Evolutionary conservation across 2,329 filamentous ascomycete species (phyloP).

Genomic region (Cordyceps sp.): DNA sequence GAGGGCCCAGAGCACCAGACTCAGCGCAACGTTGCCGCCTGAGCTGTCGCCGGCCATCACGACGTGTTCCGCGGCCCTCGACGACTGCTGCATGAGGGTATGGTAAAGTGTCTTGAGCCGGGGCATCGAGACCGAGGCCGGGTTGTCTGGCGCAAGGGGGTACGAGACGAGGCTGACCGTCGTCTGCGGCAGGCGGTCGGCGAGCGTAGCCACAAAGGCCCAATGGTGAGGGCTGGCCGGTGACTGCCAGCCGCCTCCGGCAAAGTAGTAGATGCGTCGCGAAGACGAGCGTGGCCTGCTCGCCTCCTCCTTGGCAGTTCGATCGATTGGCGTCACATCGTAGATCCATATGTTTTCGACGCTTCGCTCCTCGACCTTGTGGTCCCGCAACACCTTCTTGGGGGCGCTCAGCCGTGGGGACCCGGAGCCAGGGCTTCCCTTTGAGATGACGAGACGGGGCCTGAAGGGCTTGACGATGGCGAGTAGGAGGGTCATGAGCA

Average conservation of each 20-base stretch:
- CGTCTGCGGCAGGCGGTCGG: slow-evolving; percentile 19
- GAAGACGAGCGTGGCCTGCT: neutral
- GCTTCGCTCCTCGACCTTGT: neutral
- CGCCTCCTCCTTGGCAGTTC: neutral
- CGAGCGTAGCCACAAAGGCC: slow-evolving; percentile 28
- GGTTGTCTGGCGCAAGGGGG: slow-evolving; percentile 35
- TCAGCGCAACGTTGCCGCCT: slow-evolving; percentile 34
- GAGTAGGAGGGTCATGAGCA: neutral
- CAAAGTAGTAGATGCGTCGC: slow-evolving; percentile 33
- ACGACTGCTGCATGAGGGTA: slow-evolving; percentile 19
- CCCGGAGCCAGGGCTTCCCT: neutral
- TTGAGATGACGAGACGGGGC: neutral
- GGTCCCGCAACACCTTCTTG: neutral
- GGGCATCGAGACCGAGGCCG: slow-evolving; percentile 30
- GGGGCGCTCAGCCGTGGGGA: neutral
- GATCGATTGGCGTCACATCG: slow-evolving; percentile 4
- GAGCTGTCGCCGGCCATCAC: slow-evolving; percentile 37
- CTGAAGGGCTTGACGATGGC: neutral
- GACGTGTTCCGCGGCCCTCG: slow-evolving; percentile 19
- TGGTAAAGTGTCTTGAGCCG: slow-evolving; percentile 27
- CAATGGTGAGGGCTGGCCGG: slow-evolving; percentile 34
- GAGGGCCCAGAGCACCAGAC: slow-evolving; percentile 15
- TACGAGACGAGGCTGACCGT: slow-evolving; percentile 30
- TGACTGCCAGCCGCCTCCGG: slow-evolving; percentile 37
- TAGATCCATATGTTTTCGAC: slow-evolving; percentile 12